Percentiles rank a stretch among this genome's conserved stretches.
phyloP scores from a whole-genome alignment of 2,329 filamentous ascomycete species.

The Stemphylium lycopersici region DNA sequence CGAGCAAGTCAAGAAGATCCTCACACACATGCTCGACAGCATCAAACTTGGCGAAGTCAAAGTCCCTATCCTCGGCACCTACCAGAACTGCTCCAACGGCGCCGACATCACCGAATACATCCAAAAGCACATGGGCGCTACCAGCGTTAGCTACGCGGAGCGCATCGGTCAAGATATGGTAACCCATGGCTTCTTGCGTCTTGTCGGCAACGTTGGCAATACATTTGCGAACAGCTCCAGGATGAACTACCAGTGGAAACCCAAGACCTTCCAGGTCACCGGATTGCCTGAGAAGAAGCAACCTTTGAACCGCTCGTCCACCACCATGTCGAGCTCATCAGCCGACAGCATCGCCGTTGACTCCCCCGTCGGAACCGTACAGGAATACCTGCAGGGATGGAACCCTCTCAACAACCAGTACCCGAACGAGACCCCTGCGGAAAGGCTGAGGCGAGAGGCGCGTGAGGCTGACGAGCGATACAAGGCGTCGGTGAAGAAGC shows the following conservation, averaged over 20 bases:
- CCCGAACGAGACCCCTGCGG: constrained; percentile 90
- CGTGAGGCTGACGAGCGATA: constrained; percentile 92
- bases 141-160: constrained; percentile 88
- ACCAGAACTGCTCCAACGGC: constrained; percentile 89
- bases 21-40: constrained; percentile 82
- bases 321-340: constrained; percentile 59
- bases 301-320: constrained; percentile 74
- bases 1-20: constrained; percentile 88
- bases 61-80: constrained; percentile 92
- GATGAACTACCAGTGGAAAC: constrained; percentile 97
- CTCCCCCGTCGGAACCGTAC: constrained; percentile 82
- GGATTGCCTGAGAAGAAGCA: constrained; percentile 89
- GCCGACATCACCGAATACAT: constrained; percentile 96
- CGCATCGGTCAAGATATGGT: constrained; percentile 94
- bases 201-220: constrained; percentile 93
- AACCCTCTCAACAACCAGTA: constrained; percentile 88
- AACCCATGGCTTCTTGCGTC: constrained; percentile 79
- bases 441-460: constrained; percentile 86
- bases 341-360: constrained; percentile 64
- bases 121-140: constrained; percentile 83
- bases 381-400: constrained; percentile 90
- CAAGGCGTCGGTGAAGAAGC: constrained; percentile 81
- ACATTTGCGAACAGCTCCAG: constrained; percentile 97
- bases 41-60: constrained; percentile 91
- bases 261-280: constrained; percentile 85